These are phyloP conservation scores for Nepenthes alata DNA, from an alignment of 179 eudicot genomes.

Conservation along the genomic window DNA sequence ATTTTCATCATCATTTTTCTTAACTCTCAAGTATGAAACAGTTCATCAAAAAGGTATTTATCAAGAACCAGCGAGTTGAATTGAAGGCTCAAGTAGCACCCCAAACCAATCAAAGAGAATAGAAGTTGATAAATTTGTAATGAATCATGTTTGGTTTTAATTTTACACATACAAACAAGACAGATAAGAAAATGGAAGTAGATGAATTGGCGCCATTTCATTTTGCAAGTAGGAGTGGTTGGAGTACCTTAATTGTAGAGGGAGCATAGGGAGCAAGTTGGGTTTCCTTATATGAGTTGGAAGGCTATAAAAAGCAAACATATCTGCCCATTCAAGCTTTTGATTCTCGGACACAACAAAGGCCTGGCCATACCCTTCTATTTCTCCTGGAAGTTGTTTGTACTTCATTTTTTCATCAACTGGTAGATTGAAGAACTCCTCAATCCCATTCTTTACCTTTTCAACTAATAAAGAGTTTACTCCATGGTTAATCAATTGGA, in stretches of 20 bases:
- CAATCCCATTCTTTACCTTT: conserved; percentile 10
- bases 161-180: too few species aligned
- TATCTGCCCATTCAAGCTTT: conserved; percentile 27
- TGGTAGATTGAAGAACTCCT: neutral
- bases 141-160: too few species aligned
- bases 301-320: conserved; percentile 14
- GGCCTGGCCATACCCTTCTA: conserved; percentile 30
- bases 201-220: too few species aligned
- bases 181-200: too few species aligned
- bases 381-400: conserved; percentile 9
- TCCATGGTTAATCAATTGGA: conserved; percentile 7
- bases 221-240: too few species aligned
- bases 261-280: conserved; percentile 11
- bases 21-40: too few species aligned
- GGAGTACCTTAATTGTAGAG: conserved; percentile 13
- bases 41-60: too few species aligned
- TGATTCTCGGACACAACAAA: conserved; percentile 28
- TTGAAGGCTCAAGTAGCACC: too few species aligned
- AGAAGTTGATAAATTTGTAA: too few species aligned
- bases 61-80: too few species aligned
- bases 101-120: too few species aligned
- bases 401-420: conserved; percentile 23
- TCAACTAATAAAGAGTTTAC: conserved; percentile 10
- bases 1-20: too few species aligned
- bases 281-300: conserved; percentile 13